A percentile compares a stretch with the other conserved stretches of the same genome.
Evolutionary conservation across 2,329 filamentous ascomycete species (phyloP).

Genomic region (Venturia oleaginea): DNA sequence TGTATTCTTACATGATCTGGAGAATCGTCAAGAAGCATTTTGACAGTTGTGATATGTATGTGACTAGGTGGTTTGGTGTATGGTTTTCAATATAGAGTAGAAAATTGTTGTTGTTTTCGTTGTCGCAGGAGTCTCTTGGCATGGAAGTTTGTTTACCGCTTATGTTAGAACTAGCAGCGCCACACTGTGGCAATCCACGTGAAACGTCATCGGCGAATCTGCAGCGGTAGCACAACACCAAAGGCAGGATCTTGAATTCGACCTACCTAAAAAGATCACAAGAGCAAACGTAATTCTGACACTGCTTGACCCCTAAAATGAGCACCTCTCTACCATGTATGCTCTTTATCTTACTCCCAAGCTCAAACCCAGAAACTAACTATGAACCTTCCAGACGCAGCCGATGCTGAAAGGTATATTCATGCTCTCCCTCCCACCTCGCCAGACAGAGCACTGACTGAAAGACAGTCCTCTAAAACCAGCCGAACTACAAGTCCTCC

Average conservation of each 20-base stretch:
- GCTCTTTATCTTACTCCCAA: not conserved
- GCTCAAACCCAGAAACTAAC: constrained; percentile 19
- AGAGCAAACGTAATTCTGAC: constrained; percentile 3
- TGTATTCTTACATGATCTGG: constrained; percentile 61
- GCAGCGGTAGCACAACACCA: not conserved
- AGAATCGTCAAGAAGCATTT: constrained; percentile 89
- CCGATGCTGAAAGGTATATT: constrained; percentile 82
- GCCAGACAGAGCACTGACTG: not conserved
- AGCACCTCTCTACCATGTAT: constrained; percentile 16
- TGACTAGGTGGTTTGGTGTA: not conserved
- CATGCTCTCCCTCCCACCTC: not conserved
- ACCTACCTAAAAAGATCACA: not conserved
- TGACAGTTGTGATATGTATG: not conserved
- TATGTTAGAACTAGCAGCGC: not conserved
- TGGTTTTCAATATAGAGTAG: not conserved
- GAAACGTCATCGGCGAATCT: not conserved
- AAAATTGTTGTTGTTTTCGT: not conserved
- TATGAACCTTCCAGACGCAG: constrained; percentile 60
- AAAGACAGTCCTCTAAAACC: constrained; percentile 68
- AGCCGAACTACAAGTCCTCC: constrained; percentile 84
- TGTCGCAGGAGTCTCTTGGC: not conserved
- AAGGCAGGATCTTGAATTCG: not conserved
- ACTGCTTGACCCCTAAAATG: constrained; percentile 1
- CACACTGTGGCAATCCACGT: constrained; percentile 7
- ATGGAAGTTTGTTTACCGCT: not conserved